Conservation (phyloP, 2,329 filamentous ascomycete species). For the Pseudopyricularia javanii region DNA sequence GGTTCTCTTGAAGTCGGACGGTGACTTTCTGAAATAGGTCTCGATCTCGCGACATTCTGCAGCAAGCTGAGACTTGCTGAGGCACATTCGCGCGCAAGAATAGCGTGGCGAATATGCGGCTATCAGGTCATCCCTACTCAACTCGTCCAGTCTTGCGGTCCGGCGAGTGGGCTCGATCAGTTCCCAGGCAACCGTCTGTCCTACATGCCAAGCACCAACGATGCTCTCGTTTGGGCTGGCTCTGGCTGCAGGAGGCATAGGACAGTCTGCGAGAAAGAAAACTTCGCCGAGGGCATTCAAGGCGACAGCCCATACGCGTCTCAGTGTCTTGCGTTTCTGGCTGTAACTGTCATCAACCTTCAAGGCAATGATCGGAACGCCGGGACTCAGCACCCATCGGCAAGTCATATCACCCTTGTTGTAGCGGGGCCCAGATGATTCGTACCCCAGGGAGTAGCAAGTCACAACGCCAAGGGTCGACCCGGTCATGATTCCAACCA, state of each 20-base stretch:
- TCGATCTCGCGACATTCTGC: constrained; percentile 78
- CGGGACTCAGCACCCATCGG: constrained; percentile 82
- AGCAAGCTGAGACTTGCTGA: constrained; percentile 56
- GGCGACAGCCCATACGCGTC: constrained; percentile 81
- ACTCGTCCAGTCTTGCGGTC: constrained; percentile 57
- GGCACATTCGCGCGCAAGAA: constrained; percentile 59
- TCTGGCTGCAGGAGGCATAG: constrained; percentile 39
- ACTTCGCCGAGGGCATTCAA: constrained; percentile 88
- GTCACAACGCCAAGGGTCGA: constrained; percentile 76
- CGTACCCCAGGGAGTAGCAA: constrained; percentile 61
- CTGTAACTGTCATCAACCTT: constrained; percentile 76
- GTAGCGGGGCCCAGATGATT: constrained; percentile 46
- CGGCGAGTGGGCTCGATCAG: constrained; percentile 69
- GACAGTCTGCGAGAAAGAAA: constrained; percentile 68
- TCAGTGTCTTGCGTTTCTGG: constrained; percentile 51
- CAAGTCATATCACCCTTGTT: constrained; percentile 69
- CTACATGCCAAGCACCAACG: constrained; percentile 66
- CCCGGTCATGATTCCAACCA: constrained; percentile 72
- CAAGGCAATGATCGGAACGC: constrained; percentile 79
- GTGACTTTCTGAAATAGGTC: constrained; percentile 57
- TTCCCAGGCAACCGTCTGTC: constrained; percentile 69
- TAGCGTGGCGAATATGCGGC: constrained; percentile 72
- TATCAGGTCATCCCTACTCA: constrained; percentile 47
- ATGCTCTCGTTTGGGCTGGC: constrained; percentile 41
- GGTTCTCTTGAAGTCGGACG: constrained; percentile 63